phyloP scores from a whole-genome alignment of 2,329 filamentous ascomycete genomes.

The Fusarium agapanthi region DNA sequence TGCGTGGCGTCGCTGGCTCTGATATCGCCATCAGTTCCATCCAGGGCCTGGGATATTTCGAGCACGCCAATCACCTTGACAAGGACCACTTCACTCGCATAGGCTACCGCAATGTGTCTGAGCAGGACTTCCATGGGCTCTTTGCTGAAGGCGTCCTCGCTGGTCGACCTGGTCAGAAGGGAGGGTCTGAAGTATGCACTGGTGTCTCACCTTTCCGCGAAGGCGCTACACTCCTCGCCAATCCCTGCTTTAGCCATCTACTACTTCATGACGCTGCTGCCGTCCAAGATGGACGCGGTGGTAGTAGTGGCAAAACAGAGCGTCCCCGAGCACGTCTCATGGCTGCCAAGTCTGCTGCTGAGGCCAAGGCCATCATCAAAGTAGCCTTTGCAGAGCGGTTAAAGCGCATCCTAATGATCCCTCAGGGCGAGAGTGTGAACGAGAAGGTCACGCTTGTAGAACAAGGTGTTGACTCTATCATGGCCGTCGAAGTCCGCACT shows the following conservation, averaged over 20 bases:
- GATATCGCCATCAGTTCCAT: slow-evolving; percentile 50
- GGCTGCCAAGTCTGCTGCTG: neutral
- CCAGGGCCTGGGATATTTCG: slow-evolving; percentile 51
- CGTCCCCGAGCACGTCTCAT: neutral
- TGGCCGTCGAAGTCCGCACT: slow-evolving; percentile 50
- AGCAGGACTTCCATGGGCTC: slow-evolving; percentile 42
- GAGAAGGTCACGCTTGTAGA: slow-evolving; percentile 9
- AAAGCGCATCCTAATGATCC: neutral
- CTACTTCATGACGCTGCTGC: neutral
- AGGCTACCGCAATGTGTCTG: slow-evolving; percentile 32
- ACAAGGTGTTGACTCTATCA: slow-evolving; percentile 41
- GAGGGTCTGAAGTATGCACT: neutral
- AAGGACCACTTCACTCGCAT: neutral
- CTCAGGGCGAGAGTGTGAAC: neutral
- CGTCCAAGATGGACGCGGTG: neutral
- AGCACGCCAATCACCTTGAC: neutral
- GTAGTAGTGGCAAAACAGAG: neutral
- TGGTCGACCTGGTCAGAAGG: neutral
- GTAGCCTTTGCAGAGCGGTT: neutral
- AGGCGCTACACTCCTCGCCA: neutral
- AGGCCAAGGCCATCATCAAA: neutral
- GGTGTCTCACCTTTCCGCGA: neutral
- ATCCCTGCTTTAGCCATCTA: neutral
- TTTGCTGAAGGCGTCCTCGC: neutral
- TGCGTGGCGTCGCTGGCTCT: slow-evolving; percentile 40